A percentile compares a stretch with the other conserved stretches of the same genome.
Conservation (phyloP, 2,329 filamentous ascomycete species). For the Aspergillus sp. region DNA sequence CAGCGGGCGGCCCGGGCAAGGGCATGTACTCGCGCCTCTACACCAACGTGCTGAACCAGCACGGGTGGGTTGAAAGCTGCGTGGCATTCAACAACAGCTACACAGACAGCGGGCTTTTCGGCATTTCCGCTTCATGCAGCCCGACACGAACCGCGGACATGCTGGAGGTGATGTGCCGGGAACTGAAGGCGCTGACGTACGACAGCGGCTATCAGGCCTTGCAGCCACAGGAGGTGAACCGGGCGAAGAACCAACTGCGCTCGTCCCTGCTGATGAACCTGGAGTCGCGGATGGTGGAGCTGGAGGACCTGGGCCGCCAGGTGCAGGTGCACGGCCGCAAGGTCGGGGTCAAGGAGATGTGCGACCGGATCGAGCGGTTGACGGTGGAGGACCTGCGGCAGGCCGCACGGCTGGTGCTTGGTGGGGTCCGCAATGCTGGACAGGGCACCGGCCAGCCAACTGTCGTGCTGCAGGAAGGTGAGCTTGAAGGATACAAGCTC, state of each 20-base stretch:
- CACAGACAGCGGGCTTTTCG: conserved; percentile 89
- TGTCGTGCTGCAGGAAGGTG: conserved; percentile 86
- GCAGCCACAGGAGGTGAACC: conserved; percentile 66
- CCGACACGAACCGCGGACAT: conserved; percentile 70
- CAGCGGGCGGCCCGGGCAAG: conserved; percentile 90
- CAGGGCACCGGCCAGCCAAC: conserved; percentile 79
- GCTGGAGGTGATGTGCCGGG: conserved; percentile 91
- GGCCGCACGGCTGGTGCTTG: conserved; percentile 69
- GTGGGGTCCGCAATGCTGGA: conserved; percentile 69
- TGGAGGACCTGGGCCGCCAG: conserved; percentile 89
- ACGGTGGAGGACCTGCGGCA: conserved; percentile 71
- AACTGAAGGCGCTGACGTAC: conserved; percentile 68
- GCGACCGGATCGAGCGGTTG: conserved; percentile 69
- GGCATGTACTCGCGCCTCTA: conserved; percentile 98
- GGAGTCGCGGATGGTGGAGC: conserved; percentile 91
- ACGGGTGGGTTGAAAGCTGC: conserved; percentile 95
- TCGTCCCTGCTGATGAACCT: conserved; percentile 92
- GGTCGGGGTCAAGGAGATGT: conserved; percentile 90
- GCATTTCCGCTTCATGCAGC: conserved; percentile 78
- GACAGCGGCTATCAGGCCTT: conserved; percentile 66
- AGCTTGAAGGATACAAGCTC: conserved; percentile 59
- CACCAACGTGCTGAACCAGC: conserved; percentile 94
- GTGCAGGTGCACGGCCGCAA: conserved; percentile 95
- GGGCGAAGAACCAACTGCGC: conserved; percentile 94
- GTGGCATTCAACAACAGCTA: conserved; percentile 96